These are phyloP conservation scores for Neonectria faginata DNA, from an alignment of 2,329 filamentous ascomycete genomes.

Conservation along the genomic window DNA sequence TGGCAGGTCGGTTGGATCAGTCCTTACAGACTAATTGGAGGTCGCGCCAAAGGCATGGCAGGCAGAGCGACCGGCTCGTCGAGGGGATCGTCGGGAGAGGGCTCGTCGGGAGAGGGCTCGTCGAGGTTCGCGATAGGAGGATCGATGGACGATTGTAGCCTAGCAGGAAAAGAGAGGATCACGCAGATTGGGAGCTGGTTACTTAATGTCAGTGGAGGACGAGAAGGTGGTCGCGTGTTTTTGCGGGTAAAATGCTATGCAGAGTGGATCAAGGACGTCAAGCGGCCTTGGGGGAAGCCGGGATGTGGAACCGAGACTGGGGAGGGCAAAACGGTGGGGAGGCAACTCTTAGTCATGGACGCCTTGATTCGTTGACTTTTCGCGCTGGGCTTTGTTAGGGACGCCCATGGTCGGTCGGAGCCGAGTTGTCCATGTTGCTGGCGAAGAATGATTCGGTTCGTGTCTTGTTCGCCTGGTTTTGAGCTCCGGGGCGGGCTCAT, in stretches of 20 bases:
- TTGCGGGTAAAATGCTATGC: constrained; percentile 44
- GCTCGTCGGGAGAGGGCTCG: constrained; percentile 4
- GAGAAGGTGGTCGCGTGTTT: constrained; percentile 44
- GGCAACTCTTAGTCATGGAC: constrained; percentile 33
- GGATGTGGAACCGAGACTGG: constrained; percentile 45
- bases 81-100: constrained; percentile 17
- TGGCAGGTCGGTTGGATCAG: constrained; percentile 32
- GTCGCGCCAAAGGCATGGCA: constrained; percentile 41
- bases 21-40: constrained; percentile 37
- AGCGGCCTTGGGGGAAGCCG: constrained; percentile 42
- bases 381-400: constrained; percentile 17
- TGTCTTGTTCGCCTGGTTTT: constrained; percentile 2
- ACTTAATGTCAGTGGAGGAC: constrained; percentile 40
- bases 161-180: constrained; percentile 18
- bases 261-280: constrained; percentile 42
- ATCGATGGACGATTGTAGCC: constrained; percentile 22
- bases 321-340: constrained; percentile 37
- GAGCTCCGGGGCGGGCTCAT: constrained; percentile 7
- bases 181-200: constrained; percentile 39
- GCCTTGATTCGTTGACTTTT: constrained; percentile 29
- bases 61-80: constrained; percentile 23
- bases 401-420: constrained; percentile 23
- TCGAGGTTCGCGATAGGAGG: constrained; percentile 23
- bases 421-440: constrained; percentile 26
- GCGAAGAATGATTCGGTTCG: constrained; percentile 21